A percentile compares a stretch with the other conserved stretches of the same genome.
These are phyloP conservation scores for Ceratocystis cacaofunesta DNA, from an alignment of 2,329 filamentous ascomycete genomes.

Conservation along the genomic window DNA sequence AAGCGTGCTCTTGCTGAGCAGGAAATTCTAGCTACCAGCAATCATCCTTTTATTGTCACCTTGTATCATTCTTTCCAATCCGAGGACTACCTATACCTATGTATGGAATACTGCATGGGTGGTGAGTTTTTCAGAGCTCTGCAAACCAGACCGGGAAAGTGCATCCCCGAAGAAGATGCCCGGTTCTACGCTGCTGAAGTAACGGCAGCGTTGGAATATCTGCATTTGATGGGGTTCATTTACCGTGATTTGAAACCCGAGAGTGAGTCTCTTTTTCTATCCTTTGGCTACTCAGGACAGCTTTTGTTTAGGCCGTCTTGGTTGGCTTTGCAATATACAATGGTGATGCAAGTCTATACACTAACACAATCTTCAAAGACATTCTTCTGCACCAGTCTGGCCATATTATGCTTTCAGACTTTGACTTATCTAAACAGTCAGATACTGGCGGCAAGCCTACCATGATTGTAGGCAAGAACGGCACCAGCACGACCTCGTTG, in stretches of 20 bases:
- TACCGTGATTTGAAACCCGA: constrained; percentile 96
- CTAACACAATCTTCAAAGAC: constrained; percentile 39
- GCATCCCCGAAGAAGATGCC: constrained; percentile 90
- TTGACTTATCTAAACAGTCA: constrained; percentile 95
- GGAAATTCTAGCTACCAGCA: constrained; percentile 94
- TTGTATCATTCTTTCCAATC: constrained; percentile 98
- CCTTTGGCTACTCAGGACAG: neutral
- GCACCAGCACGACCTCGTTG: constrained; percentile 69
- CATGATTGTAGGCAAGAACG: constrained; percentile 89
- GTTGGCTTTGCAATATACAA: neutral
- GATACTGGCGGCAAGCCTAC: constrained; percentile 89
- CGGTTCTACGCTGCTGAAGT: constrained; percentile 96
- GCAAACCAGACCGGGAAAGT: constrained; percentile 93
- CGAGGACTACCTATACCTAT: constrained; percentile 95
- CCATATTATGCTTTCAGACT: constrained; percentile 98
- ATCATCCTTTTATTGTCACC: constrained; percentile 97
- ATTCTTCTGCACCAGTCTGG: constrained; percentile 97
- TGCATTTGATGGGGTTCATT: constrained; percentile 98
- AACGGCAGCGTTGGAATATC: constrained; percentile 86
- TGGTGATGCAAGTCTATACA: neutral
- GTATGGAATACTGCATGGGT: constrained; percentile 99
- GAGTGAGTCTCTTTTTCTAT: constrained; percentile 46
- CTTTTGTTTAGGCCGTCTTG: neutral
- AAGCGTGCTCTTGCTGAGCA: constrained; percentile 95
- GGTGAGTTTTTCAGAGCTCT: constrained; percentile 96